A percentile compares a stretch with the other conserved stretches of the same genome.
phyloP scores from a whole-genome alignment of 106 monocot genomes.

The Gastrodia elata region DNA sequence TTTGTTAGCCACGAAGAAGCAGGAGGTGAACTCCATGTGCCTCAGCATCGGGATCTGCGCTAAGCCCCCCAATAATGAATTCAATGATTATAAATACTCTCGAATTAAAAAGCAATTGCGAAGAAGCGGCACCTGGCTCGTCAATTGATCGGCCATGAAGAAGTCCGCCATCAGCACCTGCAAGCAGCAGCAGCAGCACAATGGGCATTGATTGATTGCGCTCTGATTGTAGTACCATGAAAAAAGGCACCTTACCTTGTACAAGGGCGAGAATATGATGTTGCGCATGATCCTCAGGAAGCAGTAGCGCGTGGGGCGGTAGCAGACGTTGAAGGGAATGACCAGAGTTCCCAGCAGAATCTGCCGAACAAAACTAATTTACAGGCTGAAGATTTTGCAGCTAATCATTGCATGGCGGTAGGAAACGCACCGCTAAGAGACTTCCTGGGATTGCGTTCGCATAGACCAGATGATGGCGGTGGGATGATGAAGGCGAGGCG shows the following conservation, averaged over 20 bases:
- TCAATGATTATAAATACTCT: too few species aligned
- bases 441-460: conserved; percentile 45
- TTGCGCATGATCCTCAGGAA: conserved; percentile 86
- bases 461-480: conserved; percentile 23
- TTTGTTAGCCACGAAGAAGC: conserved; percentile 64
- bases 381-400: too few species aligned
- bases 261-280: conserved; percentile 73
- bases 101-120: neutral
- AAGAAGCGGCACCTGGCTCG: conserved; percentile 85
- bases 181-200: neutral
- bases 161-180: conserved; percentile 91
- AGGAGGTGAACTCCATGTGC: conserved; percentile 83
- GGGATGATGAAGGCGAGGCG: conserved; percentile 26
- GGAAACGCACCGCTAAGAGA: conserved; percentile 69
- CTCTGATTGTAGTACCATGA: too few species aligned
- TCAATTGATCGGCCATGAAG: conserved; percentile 99
- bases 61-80: neutral
- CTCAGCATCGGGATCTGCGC: conserved; percentile 77
- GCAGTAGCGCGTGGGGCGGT: conserved; percentile 70
- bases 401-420: too few species aligned
- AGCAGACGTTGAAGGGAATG: conserved; percentile 79
- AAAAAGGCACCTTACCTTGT: conserved; percentile 38
- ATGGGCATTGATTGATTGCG: too few species aligned
- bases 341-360: conserved; percentile 44
- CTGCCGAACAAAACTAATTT: conserved; percentile 38